Percentiles rank a stretch among this genome's conserved stretches.
These are phyloP conservation scores for Phytopythium kandeliae DNA, from an alignment of 352 stramenopile species.

Conservation along the genomic window DNA sequence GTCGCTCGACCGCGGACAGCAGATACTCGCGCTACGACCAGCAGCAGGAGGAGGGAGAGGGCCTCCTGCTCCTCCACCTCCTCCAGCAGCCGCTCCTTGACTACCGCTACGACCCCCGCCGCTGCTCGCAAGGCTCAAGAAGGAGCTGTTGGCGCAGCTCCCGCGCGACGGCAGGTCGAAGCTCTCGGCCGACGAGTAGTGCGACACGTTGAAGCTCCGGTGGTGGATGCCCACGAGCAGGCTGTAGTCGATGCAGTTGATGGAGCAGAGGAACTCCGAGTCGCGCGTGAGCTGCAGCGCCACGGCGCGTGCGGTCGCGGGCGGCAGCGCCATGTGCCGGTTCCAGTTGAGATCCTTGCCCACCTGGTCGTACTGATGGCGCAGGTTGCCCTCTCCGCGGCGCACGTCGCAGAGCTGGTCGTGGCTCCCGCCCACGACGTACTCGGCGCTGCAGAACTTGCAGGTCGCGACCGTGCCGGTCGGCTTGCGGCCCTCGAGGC, in stretches of 20 bases:
- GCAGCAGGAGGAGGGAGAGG: too few relatives aligned
- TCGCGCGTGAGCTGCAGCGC: constrained; percentile 63
- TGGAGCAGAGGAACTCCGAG: constrained; percentile 59
- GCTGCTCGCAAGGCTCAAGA: constrained; percentile 23
- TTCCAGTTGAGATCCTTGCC: constrained; percentile 81
- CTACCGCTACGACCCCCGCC: constrained; percentile 15
- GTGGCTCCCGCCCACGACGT: constrained; percentile 44
- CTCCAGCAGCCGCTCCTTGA: too few relatives aligned
- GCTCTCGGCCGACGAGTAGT: constrained; percentile 52
- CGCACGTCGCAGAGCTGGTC: too few relatives aligned
- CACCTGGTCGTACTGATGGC: constrained; percentile 68
- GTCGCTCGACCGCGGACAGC: too few relatives aligned
- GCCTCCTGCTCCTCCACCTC: too few relatives aligned
- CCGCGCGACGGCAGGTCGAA: constrained; percentile 26
- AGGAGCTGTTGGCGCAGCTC: constrained; percentile 19
- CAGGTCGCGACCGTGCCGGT: too few relatives aligned
- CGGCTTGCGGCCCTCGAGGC: too few relatives aligned
- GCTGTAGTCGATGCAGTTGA: constrained; percentile 84
- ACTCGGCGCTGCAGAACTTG: too few relatives aligned
- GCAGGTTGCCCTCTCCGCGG: too few relatives aligned
- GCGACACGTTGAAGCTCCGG: constrained; percentile 74
- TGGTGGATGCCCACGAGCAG: constrained; percentile 75
- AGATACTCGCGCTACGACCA: too few relatives aligned
- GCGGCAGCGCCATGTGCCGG: constrained; percentile 63
- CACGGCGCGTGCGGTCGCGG: constrained; percentile 32